Conservation (phyloP, 306 rosid species). For the Acmispon strigosus region DNA sequence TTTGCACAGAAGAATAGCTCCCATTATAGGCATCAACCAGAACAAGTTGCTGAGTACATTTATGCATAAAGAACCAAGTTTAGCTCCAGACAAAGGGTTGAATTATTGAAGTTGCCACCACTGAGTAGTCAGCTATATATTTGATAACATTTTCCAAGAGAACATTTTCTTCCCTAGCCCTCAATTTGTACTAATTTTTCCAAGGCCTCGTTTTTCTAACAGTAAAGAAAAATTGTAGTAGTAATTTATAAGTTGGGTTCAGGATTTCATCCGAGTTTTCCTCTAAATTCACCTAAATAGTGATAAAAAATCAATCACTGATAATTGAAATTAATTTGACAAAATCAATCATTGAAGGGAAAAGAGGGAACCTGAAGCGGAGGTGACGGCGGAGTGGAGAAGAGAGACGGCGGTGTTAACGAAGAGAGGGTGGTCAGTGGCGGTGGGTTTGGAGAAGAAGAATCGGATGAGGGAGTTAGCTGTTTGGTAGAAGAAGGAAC, state of each 20-base stretch:
- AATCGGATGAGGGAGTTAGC: conserved; percentile 49
- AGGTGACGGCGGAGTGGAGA: conserved; percentile 65
- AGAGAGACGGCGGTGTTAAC: conserved; percentile 90
- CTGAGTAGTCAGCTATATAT: neutral
- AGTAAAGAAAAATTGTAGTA: neutral
- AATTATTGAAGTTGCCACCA: neutral
- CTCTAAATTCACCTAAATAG: neutral
- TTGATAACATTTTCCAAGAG: neutral
- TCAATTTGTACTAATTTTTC: too few species aligned
- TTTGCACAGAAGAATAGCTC: too few species aligned
- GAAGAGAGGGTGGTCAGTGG: conserved; percentile 54
- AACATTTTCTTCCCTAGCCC: too few species aligned
- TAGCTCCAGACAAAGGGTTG: neutral
- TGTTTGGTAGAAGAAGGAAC: conserved; percentile 55
- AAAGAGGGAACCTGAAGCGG: conserved; percentile 55
- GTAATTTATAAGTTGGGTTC: neutral
- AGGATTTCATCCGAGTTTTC: neutral
- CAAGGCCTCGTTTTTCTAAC: neutral
- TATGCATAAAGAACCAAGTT: neutral
- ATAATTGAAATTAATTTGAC: neutral
- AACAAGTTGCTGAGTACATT: neutral
- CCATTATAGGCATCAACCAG: neutral
- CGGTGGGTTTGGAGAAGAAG: conserved; percentile 18
- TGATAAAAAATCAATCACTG: neutral
- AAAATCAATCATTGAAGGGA: neutral